phyloP scores from a whole-genome alignment of 2,329 filamentous ascomycete species.

The Fusarium kyushuense region DNA sequence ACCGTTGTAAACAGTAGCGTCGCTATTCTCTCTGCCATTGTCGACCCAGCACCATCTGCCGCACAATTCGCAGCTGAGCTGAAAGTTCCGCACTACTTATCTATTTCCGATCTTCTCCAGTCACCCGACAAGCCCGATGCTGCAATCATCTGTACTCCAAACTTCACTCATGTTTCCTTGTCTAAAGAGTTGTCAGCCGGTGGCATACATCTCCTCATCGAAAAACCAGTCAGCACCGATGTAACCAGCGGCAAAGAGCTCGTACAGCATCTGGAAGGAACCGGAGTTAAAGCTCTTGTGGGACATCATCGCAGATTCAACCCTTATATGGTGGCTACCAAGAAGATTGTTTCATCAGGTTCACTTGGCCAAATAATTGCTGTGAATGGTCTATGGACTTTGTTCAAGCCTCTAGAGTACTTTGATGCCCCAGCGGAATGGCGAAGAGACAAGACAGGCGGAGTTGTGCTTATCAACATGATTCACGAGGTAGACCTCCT shows the following conservation, averaged over 20 bases:
- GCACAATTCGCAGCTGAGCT: slow-evolving; percentile 40
- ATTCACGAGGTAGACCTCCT: slow-evolving; percentile 72
- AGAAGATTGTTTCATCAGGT: slow-evolving; percentile 56
- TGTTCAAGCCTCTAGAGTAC: slow-evolving; percentile 64
- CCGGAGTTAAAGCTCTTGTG: slow-evolving; percentile 61
- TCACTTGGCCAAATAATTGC: slow-evolving; percentile 63
- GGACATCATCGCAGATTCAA: slow-evolving; percentile 72
- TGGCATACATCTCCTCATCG: slow-evolving; percentile 66
- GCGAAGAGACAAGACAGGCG: slow-evolving; percentile 58
- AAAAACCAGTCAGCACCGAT: slow-evolving; percentile 66
- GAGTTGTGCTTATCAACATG: slow-evolving; percentile 68
- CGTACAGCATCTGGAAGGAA: slow-evolving; percentile 43
- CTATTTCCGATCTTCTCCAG: slow-evolving; percentile 58
- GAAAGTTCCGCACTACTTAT: slow-evolving; percentile 39
- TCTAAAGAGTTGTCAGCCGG: slow-evolving; percentile 60
- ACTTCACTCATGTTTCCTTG: slow-evolving; percentile 66
- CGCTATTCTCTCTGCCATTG: slow-evolving; percentile 47
- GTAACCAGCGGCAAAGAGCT: slow-evolving; percentile 53
- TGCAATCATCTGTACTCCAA: slow-evolving; percentile 70
- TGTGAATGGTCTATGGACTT: slow-evolving; percentile 66
- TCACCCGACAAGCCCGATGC: slow-evolving; percentile 59
- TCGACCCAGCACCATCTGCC: slow-evolving; percentile 47
- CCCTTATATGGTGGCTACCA: slow-evolving; percentile 64
- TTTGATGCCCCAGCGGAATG: slow-evolving; percentile 62
- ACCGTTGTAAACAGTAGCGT: slow-evolving; percentile 43